Evolutionary conservation across 1,139 yeast species (phyloP).

Genomic region (Hyphopichia pseudoburtonii): DNA sequence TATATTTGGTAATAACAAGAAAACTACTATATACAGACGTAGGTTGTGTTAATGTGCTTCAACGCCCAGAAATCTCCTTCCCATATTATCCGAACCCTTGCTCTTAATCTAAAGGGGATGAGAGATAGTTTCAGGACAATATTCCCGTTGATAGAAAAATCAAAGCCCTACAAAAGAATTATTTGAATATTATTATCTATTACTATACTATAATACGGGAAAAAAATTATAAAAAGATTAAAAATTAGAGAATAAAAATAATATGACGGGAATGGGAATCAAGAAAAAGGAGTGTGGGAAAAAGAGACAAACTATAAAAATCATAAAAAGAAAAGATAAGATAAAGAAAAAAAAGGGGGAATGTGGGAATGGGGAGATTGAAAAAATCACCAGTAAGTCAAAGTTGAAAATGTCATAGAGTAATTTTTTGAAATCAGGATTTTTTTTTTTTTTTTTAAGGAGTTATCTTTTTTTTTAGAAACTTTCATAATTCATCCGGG

Average conservation of each 20-base stretch:
- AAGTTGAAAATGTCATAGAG: background rate
- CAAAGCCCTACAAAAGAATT: slow-evolving; percentile 3
- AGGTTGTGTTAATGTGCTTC: too few relatives aligned
- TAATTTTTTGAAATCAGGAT: too few relatives aligned
- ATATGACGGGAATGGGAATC: slow-evolving; percentile 32
- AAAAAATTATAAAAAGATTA: too few relatives aligned
- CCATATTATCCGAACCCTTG: too few relatives aligned
- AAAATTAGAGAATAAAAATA: slow-evolving; percentile 17
- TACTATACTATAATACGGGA: slow-evolving; percentile 26
- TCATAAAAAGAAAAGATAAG: slow-evolving; percentile 7
- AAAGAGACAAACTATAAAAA: slow-evolving; percentile 16
- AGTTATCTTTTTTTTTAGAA: background rate
- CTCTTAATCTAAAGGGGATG: too few relatives aligned
- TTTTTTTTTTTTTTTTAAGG: background rate
- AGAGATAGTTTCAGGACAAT: too few relatives aligned
- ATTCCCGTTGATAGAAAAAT: slow-evolving; percentile 1
- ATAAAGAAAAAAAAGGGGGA: slow-evolving; percentile 4
- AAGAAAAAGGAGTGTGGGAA: slow-evolving; percentile 15
- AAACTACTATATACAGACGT: too few relatives aligned
- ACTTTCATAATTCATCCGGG: slow-evolving; percentile 3
- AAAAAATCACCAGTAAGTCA: background rate
- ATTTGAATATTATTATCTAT: slow-evolving; percentile 29
- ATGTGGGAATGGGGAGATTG: background rate
- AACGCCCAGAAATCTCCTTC: too few relatives aligned
- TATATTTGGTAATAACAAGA: too few relatives aligned